Conservation (phyloP, 148 eudicot species). For the Bassia scoparia region DNA sequence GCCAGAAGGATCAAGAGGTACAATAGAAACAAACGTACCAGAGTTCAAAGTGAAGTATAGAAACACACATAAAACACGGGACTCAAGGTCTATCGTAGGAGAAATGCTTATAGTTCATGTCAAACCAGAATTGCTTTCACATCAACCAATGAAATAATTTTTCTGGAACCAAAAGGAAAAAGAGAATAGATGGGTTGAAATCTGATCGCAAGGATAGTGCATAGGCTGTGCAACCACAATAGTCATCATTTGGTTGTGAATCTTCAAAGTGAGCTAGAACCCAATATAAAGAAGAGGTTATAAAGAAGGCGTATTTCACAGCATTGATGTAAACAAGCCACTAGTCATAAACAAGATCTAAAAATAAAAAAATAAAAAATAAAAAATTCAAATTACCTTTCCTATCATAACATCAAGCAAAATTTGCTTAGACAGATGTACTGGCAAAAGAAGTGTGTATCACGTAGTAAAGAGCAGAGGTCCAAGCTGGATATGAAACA, state of each 20-base stretch:
- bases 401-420: conserved; percentile 95
- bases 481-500: conserved; percentile 94
- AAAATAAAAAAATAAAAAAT: no score
- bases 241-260: neutral
- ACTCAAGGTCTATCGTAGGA: neutral
- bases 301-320: neutral
- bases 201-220: no score
- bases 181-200: neutral
- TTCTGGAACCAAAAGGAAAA: neutral
- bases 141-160: neutral
- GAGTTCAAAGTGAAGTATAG: neutral
- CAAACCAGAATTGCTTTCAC: neutral
- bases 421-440: conserved; percentile 89
- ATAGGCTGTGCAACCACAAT: neutral
- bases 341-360: conserved; percentile 5
- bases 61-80: neutral
- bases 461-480: conserved; percentile 89
- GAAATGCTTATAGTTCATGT: neutral
- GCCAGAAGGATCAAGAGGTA: neutral
- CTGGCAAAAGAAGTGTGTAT: conserved; percentile 87
- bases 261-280: neutral
- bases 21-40: neutral
- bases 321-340: neutral
- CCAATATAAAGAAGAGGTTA: neutral
- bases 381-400: conserved; percentile 57